phyloP scores from a whole-genome alignment of 1,139 yeast species.

The Scheffersomyces stambukii region DNA sequence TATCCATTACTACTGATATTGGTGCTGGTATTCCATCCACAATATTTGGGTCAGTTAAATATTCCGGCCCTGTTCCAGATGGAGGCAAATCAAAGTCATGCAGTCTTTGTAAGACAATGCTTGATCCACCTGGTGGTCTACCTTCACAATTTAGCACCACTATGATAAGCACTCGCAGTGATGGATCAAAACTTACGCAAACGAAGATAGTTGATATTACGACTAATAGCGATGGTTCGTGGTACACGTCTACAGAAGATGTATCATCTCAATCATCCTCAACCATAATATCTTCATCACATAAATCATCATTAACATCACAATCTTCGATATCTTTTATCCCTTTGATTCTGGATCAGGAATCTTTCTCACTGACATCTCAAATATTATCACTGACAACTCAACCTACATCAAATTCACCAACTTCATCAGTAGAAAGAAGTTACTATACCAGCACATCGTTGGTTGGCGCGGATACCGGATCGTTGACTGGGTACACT shows the following conservation, averaged over 20 bases:
- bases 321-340: no score
- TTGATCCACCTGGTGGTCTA: slow-evolving; percentile 6
- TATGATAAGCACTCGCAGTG: no score
- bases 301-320: no score
- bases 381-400: no score
- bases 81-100: neutral
- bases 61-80: slow-evolving; percentile 8
- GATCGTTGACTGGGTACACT: slow-evolving; percentile 8
- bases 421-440: no score
- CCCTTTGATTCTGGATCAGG: no score
- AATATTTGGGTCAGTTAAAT: slow-evolving; percentile 5
- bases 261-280: no score
- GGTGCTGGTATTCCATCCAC: slow-evolving; percentile 6
- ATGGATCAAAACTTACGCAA: neutral
- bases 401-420: no score
- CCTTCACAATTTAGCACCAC: slow-evolving; percentile 1
- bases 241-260: slow-evolving; percentile 7
- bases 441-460: no score
- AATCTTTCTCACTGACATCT: no score
- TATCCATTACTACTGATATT: slow-evolving; percentile 3
- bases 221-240: slow-evolving; percentile 2
- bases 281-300: no score
- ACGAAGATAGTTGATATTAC: slow-evolving; percentile 1
- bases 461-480: no score
- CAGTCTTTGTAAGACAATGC: slow-evolving; percentile 6